These are phyloP conservation scores for Helicocarpus griseus DNA, from an alignment of 2,329 filamentous ascomycete genomes.

Conservation along the genomic window DNA sequence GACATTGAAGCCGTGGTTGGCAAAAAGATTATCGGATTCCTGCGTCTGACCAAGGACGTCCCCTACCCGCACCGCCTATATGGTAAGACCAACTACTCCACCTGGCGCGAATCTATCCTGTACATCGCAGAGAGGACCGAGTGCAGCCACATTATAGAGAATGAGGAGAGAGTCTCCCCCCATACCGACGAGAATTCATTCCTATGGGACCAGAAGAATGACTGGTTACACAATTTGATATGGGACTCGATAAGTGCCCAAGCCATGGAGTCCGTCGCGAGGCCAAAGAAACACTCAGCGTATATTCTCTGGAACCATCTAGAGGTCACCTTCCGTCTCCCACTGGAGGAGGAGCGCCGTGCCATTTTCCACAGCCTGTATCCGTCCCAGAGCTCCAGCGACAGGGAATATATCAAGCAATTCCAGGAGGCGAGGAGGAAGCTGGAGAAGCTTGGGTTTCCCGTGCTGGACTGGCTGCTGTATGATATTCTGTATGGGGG, in stretches of 20 bases:
- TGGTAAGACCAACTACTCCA: conserved; percentile 1
- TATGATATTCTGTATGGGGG: conserved; percentile 1
- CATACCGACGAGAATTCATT: not conserved
- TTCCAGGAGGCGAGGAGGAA: conserved; percentile 2
- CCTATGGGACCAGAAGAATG: conserved; percentile 1
- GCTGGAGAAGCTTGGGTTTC: conserved; percentile 1
- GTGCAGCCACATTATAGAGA: not conserved
- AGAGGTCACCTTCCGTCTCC: not conserved
- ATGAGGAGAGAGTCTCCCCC: not conserved
- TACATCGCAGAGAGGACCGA: not conserved
- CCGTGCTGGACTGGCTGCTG: conserved; percentile 1
- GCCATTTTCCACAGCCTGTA: not conserved
- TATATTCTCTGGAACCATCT: conserved; percentile 2
- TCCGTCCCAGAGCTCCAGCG: not conserved
- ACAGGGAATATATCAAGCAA: conserved; percentile 1
- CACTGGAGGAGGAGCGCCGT: conserved; percentile 1
- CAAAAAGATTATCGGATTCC: conserved; percentile 2
- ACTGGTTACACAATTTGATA: conserved; percentile 1
- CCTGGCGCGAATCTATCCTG: conserved; percentile 1
- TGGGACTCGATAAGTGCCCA: not conserved
- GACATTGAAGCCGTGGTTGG: not conserved
- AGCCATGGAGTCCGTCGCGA: not conserved
- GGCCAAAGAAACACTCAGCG: not conserved
- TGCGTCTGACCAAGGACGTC: not conserved
- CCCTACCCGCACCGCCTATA: conserved; percentile 1